phyloP scores from a whole-genome alignment of 2,329 filamentous ascomycete genomes.

The Ceratocystis alfenasii region DNA sequence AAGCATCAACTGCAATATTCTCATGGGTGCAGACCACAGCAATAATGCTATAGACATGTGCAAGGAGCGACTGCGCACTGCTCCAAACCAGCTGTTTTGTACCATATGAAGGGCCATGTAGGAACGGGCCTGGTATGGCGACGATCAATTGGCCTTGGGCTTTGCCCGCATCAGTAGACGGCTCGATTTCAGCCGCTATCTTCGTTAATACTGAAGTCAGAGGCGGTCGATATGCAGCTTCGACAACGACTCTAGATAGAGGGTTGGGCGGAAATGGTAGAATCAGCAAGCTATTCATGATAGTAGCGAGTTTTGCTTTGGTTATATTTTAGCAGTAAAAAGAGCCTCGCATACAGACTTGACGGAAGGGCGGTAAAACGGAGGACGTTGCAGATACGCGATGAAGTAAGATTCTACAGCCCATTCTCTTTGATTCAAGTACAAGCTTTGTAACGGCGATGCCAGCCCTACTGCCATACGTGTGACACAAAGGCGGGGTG shows the following conservation, averaged over 20 bases:
- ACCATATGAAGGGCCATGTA: constrained; percentile 40
- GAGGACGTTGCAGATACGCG: not conserved
- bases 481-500: not conserved
- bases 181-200: constrained; percentile 25
- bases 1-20: constrained; percentile 48
- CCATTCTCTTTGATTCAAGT: no score
- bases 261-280: constrained; percentile 52
- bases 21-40: constrained; percentile 57
- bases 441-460: no score
- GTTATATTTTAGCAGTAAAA: not conserved
- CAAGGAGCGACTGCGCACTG: constrained; percentile 60
- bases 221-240: constrained; percentile 48
- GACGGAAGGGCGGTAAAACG: no score
- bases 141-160: constrained; percentile 32
- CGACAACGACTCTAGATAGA: constrained; percentile 39
- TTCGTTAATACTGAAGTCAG: constrained; percentile 42
- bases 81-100: constrained; percentile 48
- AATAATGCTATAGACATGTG: constrained; percentile 65
- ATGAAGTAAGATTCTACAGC: no score
- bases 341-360: not conserved
- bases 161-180: not conserved
- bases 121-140: constrained; percentile 51
- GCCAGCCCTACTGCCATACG: not conserved
- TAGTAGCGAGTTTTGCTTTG: not conserved
- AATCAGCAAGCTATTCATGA: constrained; percentile 38